These are phyloP conservation scores for Camellia oleifera DNA, from an alignment of 179 eudicot genomes.

Conservation along the genomic window DNA sequence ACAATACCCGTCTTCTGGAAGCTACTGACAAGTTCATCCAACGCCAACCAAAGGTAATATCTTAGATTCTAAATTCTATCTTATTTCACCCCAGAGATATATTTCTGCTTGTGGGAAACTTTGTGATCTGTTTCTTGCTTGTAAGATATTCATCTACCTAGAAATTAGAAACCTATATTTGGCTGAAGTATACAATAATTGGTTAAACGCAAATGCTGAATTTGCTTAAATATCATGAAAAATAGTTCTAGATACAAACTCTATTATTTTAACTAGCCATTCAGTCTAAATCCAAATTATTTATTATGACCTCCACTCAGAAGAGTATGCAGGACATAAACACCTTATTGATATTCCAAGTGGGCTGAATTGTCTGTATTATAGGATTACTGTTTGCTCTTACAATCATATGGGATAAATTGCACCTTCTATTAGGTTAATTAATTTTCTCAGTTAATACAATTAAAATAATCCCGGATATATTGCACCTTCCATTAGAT, in stretches of 20 bases:
- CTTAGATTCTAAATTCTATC: background rate
- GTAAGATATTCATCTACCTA: too few relatives aligned
- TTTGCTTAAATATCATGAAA: background rate
- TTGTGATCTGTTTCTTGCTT: background rate
- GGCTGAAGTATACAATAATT: background rate
- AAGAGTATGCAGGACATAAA: background rate
- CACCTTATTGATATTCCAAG: background rate
- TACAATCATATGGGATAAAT: background rate
- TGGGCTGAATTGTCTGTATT: too few relatives aligned
- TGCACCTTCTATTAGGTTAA: background rate
- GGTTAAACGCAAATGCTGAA: background rate
- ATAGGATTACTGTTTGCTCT: too few relatives aligned
- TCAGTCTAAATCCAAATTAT: background rate
- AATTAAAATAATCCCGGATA: too few relatives aligned
- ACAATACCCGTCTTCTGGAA: slow-evolving; percentile 89
- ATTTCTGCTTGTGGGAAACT: background rate
- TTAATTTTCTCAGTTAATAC: background rate
- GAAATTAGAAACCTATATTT: too few relatives aligned
- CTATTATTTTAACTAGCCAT: background rate
- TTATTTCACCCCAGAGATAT: background rate
- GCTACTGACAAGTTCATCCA: slow-evolving; percentile 86
- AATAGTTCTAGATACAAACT: background rate
- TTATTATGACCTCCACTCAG: background rate
- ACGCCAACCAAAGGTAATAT: slow-evolving; percentile 86
- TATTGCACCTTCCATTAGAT: background rate